Evolutionary conservation across 192 early-diverging fungal species (phyloP).

Genomic region (Coemansia sp.): DNA sequence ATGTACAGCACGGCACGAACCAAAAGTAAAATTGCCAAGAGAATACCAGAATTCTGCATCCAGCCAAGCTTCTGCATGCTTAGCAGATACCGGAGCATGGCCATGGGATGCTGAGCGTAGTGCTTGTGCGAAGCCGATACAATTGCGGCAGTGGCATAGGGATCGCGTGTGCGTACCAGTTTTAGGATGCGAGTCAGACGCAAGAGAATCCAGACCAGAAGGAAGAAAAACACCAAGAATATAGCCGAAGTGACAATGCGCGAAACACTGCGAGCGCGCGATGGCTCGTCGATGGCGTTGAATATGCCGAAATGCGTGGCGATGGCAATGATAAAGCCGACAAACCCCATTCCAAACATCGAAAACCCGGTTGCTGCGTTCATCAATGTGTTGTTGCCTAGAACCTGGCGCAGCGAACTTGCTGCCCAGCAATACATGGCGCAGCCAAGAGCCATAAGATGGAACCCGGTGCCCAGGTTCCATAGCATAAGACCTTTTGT

Average conservation of each 20-base stretch:
- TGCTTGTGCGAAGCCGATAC: conserved; percentile 24
- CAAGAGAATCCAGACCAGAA: conserved; percentile 21
- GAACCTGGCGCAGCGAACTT: conserved; percentile 22
- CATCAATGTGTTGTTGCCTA: conserved; percentile 28
- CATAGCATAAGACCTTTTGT: conserved; percentile 41
- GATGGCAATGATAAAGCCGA: conserved; percentile 15
- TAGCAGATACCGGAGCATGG: conserved; percentile 24
- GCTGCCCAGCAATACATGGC: conserved; percentile 30
- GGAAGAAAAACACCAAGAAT: conserved; percentile 15
- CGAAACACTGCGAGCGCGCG: conserved; percentile 37
- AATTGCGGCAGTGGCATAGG: conserved; percentile 24
- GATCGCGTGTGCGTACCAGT: conserved; percentile 21
- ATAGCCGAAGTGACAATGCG: conserved; percentile 26
- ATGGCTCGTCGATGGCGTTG: conserved; percentile 3
- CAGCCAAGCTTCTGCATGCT: conserved; percentile 33
- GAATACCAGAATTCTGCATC: conserved; percentile 20
- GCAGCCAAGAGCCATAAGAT: conserved; percentile 37
- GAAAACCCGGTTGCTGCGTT: conserved; percentile 7
- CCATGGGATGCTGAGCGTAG: conserved; percentile 22
- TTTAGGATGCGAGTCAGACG: conserved; percentile 19
- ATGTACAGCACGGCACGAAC: conserved; percentile 30
- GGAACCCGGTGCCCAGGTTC: conserved; percentile 36
- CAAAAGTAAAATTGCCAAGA: conserved; percentile 26
- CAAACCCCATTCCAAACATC: conserved; percentile 25
- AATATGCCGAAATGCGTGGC: conserved; percentile 35